Evolutionary conservation across 2,329 filamentous ascomycete species (phyloP).

Genomic region (Fusarium liriodendri): DNA sequence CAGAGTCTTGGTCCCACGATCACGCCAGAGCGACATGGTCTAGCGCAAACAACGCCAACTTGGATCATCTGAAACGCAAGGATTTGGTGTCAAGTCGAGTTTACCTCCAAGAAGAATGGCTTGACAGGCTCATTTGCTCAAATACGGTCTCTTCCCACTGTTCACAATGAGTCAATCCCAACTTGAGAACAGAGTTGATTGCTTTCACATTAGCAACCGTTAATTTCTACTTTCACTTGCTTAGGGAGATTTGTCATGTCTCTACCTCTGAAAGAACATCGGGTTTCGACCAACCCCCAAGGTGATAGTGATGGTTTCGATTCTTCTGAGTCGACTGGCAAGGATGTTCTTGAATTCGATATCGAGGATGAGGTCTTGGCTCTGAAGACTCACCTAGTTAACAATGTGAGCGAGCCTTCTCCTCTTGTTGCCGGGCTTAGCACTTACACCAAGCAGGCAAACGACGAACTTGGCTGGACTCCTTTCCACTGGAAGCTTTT

Average conservation of each 20-base stretch:
- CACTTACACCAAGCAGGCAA: conserved; percentile 48
- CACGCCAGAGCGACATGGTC: not conserved
- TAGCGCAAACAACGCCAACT: not conserved
- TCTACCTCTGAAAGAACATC: not conserved
- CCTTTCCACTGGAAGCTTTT: conserved; percentile 70
- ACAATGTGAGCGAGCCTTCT: conserved; percentile 64
- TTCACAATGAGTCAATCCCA: not conserved
- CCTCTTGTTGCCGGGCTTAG: not conserved
- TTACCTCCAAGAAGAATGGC: not conserved
- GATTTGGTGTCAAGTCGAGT: not conserved
- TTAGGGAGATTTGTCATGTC: not conserved
- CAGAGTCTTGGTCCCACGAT: not conserved
- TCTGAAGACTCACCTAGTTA: conserved; percentile 76
- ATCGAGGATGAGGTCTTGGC: conserved; percentile 52
- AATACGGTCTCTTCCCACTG: not conserved
- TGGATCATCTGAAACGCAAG: not conserved
- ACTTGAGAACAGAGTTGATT: not conserved
- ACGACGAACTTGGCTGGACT: conserved; percentile 72
- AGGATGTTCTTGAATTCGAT: not conserved
- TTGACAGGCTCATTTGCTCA: not conserved
- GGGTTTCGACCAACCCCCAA: not conserved
- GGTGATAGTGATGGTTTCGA: not conserved
- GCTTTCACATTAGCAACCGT: not conserved
- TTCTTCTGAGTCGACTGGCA: not conserved
- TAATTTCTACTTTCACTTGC: not conserved